A percentile compares a stretch with the other conserved stretches of the same genome.
These are phyloP conservation scores for Suhomyces atakaporum DNA, from an alignment of 1,139 yeast species.

Conservation along the genomic window DNA sequence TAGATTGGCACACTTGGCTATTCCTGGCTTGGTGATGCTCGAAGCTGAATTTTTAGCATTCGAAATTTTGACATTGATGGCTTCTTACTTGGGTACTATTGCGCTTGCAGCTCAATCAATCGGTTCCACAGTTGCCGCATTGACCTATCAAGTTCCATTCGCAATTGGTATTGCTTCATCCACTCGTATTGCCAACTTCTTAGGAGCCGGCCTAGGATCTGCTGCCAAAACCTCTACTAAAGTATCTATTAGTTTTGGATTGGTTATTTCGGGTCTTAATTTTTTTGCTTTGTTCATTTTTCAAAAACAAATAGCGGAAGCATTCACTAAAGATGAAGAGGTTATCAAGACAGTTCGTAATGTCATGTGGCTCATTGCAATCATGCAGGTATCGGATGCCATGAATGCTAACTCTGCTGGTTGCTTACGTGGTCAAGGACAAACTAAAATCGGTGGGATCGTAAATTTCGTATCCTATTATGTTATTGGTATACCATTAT, in stretches of 20 bases:
- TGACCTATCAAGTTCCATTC: slow-evolving; percentile 56
- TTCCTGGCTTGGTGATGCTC: slow-evolving; percentile 74
- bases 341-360: slow-evolving; percentile 43
- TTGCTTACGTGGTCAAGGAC: slow-evolving; percentile 61
- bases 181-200: slow-evolving; percentile 58
- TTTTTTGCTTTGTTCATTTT: slow-evolving; percentile 42
- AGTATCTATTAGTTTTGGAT: slow-evolving; percentile 49
- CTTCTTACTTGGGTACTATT: slow-evolving; percentile 56
- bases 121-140: slow-evolving; percentile 56
- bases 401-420: slow-evolving; percentile 63
- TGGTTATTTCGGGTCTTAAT: slow-evolving; percentile 42
- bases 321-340: slow-evolving; percentile 43
- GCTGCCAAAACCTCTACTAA: slow-evolving; percentile 50
- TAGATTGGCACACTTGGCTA: slow-evolving; percentile 49
- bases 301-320: slow-evolving; percentile 36
- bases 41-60: slow-evolving; percentile 76
- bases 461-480: slow-evolving; percentile 56
- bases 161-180: slow-evolving; percentile 63
- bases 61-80: slow-evolving; percentile 67
- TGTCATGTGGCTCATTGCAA: slow-evolving; percentile 55
- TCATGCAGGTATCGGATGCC: slow-evolving; percentile 59
- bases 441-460: slow-evolving; percentile 59
- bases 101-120: slow-evolving; percentile 61
- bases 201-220: slow-evolving; percentile 54
- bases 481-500: slow-evolving; percentile 53